Evolutionary conservation across 2,329 filamentous ascomycete genomes (phyloP).

Genomic region (Sporothrix luriei): DNA sequence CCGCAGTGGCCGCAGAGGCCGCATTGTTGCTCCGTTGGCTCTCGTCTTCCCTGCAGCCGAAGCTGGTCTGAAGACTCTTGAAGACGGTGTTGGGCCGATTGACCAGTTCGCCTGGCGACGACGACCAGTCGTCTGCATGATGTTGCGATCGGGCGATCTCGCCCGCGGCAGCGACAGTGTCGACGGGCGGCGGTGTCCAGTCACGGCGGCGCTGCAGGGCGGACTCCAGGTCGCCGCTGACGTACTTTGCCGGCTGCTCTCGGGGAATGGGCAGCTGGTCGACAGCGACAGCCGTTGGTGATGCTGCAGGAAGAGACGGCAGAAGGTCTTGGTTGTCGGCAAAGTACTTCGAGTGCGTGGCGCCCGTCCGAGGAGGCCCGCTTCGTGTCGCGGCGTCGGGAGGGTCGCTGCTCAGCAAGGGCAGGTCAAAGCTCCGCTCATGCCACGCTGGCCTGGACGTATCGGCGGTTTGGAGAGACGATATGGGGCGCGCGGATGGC

Average conservation of each 20-base stretch:
- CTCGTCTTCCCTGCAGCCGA: constrained; percentile 29
- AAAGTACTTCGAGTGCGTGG: constrained; percentile 20
- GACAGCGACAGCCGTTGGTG: too few species aligned
- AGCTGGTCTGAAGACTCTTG: constrained; percentile 47
- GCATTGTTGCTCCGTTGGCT: constrained; percentile 14
- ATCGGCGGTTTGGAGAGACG: neutral
- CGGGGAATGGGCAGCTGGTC: neutral
- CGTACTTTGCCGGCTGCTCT: constrained; percentile 17
- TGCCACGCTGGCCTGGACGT: neutral
- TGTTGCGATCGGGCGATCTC: constrained; percentile 40
- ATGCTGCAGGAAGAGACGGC: neutral
- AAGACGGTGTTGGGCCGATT: constrained; percentile 45
- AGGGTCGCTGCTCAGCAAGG: neutral
- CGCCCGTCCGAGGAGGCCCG: neutral
- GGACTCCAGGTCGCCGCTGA: constrained; percentile 41
- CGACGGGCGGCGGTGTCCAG: constrained; percentile 66
- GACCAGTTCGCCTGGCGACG: constrained; percentile 31
- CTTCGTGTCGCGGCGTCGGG: neutral
- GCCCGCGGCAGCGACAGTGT: constrained; percentile 3
- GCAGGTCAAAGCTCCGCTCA: neutral
- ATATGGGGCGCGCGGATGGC: neutral
- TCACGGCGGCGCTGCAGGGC: constrained; percentile 60
- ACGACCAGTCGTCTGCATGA: constrained; percentile 39
- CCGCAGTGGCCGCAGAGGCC: constrained; percentile 26
- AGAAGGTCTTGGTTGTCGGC: neutral